A percentile compares a stretch with the other conserved stretches of the same genome.
Conservation (phyloP, 129 eudicot genomes). For the Silybum marianum region DNA sequence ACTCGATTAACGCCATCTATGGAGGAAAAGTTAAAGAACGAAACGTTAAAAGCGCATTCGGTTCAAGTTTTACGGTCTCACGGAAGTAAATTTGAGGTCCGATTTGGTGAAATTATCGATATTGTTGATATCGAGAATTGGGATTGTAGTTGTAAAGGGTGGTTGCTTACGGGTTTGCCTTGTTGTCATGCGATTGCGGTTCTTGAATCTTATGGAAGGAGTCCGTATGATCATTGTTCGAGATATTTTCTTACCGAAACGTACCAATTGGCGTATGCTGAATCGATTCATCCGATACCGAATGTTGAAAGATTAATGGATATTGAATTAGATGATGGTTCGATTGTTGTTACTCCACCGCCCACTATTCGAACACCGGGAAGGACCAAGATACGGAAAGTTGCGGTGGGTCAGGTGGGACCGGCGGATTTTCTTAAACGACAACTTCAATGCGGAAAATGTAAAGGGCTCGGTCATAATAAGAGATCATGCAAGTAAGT, state of each 20-base stretch:
- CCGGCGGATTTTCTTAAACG: slow-evolving; percentile 50
- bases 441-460: slow-evolving; percentile 37
- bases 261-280: slow-evolving; percentile 31
- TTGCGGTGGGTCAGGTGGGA: slow-evolving; percentile 26
- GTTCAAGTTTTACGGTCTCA: slow-evolving; percentile 26
- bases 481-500: slow-evolving; percentile 44
- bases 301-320: slow-evolving; percentile 29
- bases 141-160: slow-evolving; percentile 35
- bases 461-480: slow-evolving; percentile 43
- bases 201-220: slow-evolving; percentile 22
- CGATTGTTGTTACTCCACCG: slow-evolving; percentile 39
- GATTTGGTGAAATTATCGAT: slow-evolving; percentile 18
- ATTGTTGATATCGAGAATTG: slow-evolving; percentile 32
- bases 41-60: slow-evolving; percentile 23
- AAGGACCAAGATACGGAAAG: slow-evolving; percentile 31
- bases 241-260: slow-evolving; percentile 25
- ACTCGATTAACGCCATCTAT: slow-evolving; percentile 38
- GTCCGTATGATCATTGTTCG: slow-evolving; percentile 33
- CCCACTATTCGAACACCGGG: slow-evolving; percentile 28
- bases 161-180: slow-evolving; percentile 38
- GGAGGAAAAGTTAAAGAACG: slow-evolving; percentile 33
- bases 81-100: slow-evolving; percentile 38
- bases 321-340: slow-evolving; percentile 27
- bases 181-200: slow-evolving; percentile 45
- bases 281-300: slow-evolving; percentile 37